phyloP scores from a whole-genome alignment of 768 basidiomycete species.

The Leccinellum albellum region DNA sequence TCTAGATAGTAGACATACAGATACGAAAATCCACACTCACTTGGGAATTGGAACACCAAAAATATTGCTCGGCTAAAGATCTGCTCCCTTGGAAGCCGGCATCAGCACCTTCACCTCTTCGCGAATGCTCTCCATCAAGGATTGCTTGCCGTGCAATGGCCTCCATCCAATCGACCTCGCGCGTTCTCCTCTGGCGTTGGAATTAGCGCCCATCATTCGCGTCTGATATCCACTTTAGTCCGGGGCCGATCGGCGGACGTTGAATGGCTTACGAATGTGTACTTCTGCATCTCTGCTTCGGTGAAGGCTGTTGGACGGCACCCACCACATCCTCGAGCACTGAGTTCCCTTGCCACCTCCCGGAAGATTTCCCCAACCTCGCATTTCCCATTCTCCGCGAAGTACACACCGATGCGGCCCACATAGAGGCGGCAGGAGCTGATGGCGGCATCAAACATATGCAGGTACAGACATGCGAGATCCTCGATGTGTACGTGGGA shows the following conservation, averaged over 20 bases:
- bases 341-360: conserved; percentile 36
- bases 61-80: background rate
- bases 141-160: conserved; percentile 32
- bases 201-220: conserved; percentile 16
- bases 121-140: conserved; percentile 41
- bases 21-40: background rate
- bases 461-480: conserved; percentile 39
- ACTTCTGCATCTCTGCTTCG: conserved; percentile 12
- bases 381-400: conserved; percentile 50
- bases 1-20: background rate
- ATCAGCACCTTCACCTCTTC: conserved; percentile 34
- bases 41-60: background rate
- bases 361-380: conserved; percentile 39
- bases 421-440: conserved; percentile 15
- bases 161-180: conserved; percentile 20
- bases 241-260: background rate
- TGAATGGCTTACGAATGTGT: conserved; percentile 13
- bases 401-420: conserved; percentile 48
- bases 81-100: background rate
- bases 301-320: conserved; percentile 41
- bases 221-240: conserved; percentile 5
- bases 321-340: conserved; percentile 20
- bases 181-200: conserved; percentile 19
- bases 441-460: conserved; percentile 37
- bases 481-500: conserved; percentile 57